phyloP scores from a whole-genome alignment of 352 stramenopile genomes.

The Phytophthora kernoviae region DNA sequence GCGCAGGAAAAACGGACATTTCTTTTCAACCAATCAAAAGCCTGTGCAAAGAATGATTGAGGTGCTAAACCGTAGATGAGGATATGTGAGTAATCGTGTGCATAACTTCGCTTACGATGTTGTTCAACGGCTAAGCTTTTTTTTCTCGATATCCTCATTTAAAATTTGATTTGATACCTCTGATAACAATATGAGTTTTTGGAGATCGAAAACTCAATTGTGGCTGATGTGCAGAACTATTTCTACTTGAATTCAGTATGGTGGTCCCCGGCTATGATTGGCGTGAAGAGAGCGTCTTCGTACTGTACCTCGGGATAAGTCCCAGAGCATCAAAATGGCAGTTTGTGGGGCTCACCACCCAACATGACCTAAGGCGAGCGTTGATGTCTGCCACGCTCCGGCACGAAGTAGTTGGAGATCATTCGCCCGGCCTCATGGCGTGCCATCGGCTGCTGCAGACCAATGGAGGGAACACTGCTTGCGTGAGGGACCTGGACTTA shows the following conservation, averaged over 20 bases:
- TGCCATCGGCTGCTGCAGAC: background rate
- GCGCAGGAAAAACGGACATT: background rate
- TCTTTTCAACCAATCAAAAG: background rate
- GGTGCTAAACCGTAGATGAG: constrained; percentile 1
- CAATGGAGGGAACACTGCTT: too few species aligned
- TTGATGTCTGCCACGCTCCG: background rate
- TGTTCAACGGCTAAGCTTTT: background rate
- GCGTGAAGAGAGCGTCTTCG: background rate
- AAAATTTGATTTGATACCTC: too few species aligned
- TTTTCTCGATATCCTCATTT: background rate
- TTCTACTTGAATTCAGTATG: too few species aligned
- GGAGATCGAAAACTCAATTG: too few species aligned
- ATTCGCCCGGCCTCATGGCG: background rate
- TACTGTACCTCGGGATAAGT: background rate
- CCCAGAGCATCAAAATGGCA: background rate
- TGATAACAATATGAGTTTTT: too few species aligned
- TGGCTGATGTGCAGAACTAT: too few species aligned
- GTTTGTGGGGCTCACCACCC: background rate
- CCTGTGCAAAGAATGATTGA: background rate
- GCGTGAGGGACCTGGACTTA: background rate
- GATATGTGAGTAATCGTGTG: background rate
- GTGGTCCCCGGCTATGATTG: too few species aligned
- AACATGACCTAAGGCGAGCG: background rate
- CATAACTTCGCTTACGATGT: too few species aligned
- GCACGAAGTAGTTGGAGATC: background rate